Evolutionary conservation across 352 stramenopile species (phyloP).

Genomic region (Globisporangium mamillatum): DNA sequence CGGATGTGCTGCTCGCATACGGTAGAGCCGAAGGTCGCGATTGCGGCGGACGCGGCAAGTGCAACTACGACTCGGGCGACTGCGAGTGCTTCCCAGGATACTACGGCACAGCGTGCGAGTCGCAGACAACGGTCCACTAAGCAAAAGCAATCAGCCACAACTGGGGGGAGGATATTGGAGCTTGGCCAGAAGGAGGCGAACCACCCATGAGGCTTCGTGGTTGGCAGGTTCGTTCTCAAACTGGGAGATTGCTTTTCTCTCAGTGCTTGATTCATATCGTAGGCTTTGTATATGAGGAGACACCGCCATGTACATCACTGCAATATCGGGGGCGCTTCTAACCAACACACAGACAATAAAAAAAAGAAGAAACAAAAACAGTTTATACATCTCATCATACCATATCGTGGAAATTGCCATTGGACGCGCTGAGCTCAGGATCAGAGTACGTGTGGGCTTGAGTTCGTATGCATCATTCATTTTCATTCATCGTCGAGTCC

Average conservation of each 20-base stretch:
- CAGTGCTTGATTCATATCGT: background rate
- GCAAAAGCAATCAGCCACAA: conserved; percentile 17
- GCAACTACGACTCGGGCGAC: conserved; percentile 91
- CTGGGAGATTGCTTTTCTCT: background rate
- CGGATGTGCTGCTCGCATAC: conserved; percentile 88
- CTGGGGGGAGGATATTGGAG: background rate
- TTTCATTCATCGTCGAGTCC: conserved; percentile 4
- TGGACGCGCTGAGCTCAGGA: background rate
- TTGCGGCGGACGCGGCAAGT: conserved; percentile 94
- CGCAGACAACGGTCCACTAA: conserved; percentile 80
- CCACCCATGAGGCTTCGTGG: background rate
- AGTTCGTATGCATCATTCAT: conserved; percentile 1
- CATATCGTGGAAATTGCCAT: background rate
- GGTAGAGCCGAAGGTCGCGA: conserved; percentile 76
- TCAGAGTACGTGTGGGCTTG: background rate
- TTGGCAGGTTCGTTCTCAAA: background rate
- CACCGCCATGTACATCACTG: background rate
- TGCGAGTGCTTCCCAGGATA: conserved; percentile 95
- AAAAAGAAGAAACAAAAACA: background rate
- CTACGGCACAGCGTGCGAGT: conserved; percentile 91
- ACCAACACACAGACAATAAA: background rate
- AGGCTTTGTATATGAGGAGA: background rate
- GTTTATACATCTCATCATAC: background rate
- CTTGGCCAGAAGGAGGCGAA: background rate
- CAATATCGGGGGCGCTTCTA: background rate